phyloP scores from a whole-genome alignment of 2,329 filamentous ascomycete species.

The Alternaria longipes region DNA sequence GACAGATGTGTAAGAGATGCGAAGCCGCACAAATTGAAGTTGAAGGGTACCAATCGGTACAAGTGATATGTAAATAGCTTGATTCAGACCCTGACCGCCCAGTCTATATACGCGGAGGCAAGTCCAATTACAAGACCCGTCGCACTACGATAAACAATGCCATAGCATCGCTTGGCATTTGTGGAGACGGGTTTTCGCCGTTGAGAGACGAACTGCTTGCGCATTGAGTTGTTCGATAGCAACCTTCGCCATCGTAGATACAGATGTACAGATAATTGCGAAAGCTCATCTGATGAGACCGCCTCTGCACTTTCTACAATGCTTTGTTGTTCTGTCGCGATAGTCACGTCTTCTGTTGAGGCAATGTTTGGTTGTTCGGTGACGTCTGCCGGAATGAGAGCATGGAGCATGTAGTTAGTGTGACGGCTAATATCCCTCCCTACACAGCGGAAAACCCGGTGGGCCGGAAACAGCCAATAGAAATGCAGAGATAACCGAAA shows the following conservation, averaged over 20 bases:
- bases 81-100: neutral
- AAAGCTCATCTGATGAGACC: neutral
- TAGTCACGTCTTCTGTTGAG: neutral
- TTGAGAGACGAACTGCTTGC: neutral
- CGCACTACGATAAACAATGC: neutral
- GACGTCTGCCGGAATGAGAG: slow-evolving; percentile 4
- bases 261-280: neutral
- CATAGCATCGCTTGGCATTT: slow-evolving; percentile 10
- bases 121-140: neutral
- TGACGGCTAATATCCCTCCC: no score
- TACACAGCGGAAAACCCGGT: no score
- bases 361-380: slow-evolving; percentile 3
- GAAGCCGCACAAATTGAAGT: neutral
- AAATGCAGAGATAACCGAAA: no score
- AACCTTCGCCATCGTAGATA: neutral
- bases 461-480: no score
- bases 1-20: neutral
- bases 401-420: slow-evolving; percentile 6
- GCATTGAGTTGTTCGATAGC: neutral
- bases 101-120: slow-evolving; percentile 2
- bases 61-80: neutral
- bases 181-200: slow-evolving; percentile 7
- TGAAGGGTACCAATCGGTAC: neutral
- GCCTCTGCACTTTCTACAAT: neutral
- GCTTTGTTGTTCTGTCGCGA: neutral